A percentile compares a stretch with the other conserved stretches of the same genome.
Conservation (phyloP, 2,329 filamentous ascomycete species). For the Exophiala oligosperma region DNA sequence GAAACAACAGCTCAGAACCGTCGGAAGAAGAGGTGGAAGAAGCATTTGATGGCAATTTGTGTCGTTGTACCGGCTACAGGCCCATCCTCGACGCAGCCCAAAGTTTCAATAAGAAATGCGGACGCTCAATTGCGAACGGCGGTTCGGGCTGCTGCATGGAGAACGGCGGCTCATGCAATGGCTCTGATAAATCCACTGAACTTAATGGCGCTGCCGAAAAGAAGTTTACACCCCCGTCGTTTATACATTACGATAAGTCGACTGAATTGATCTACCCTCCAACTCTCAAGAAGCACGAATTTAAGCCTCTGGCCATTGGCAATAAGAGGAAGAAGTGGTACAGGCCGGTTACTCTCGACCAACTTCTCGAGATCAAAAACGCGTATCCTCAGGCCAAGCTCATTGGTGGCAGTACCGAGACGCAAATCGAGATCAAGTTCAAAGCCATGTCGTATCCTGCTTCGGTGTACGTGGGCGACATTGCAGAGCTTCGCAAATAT, state of each 20-base stretch:
- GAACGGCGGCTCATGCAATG: slow-evolving; percentile 67
- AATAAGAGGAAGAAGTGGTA: slow-evolving; percentile 96
- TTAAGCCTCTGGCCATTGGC: slow-evolving; percentile 80
- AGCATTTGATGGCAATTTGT: slow-evolving; percentile 95
- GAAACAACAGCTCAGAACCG: slow-evolving; percentile 67
- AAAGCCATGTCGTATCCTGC: slow-evolving; percentile 88
- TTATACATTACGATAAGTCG: slow-evolving; percentile 91
- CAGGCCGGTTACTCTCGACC: slow-evolving; percentile 79
- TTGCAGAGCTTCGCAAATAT: slow-evolving; percentile 82
- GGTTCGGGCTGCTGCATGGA: slow-evolving; percentile 73
- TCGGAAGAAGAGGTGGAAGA: slow-evolving; percentile 86
- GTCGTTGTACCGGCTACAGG: slow-evolving; percentile 91
- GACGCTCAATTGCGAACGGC: slow-evolving; percentile 57
- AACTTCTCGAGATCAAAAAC: slow-evolving; percentile 88
- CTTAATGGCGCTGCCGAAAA: slow-evolving; percentile 45
- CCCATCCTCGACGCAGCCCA: slow-evolving; percentile 93
- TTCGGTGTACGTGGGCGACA: slow-evolving; percentile 91
- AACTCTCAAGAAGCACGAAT: slow-evolving; percentile 75
- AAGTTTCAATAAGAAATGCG: slow-evolving; percentile 70
- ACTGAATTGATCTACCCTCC: slow-evolving; percentile 96
- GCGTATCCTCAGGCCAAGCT: slow-evolving; percentile 84
- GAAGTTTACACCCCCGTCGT: slow-evolving; percentile 79
- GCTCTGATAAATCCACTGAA: slow-evolving; percentile 32
- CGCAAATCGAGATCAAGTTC: slow-evolving; percentile 98
- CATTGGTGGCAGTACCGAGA: slow-evolving; percentile 94